Conservation (phyloP, 257 asterid species). For the Nicotiana attenuata region DNA sequence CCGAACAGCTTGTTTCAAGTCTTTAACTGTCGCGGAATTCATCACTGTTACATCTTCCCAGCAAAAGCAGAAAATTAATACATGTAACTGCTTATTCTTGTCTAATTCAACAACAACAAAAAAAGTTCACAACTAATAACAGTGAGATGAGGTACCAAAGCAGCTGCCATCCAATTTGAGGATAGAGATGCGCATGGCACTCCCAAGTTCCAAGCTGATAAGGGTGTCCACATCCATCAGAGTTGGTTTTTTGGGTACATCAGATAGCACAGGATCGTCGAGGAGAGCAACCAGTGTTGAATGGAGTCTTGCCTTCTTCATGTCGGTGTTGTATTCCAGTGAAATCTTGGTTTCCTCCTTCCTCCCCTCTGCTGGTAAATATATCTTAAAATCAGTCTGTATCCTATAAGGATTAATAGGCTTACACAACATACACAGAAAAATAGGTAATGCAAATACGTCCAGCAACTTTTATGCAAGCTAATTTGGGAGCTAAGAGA, state of each 20-base stretch:
- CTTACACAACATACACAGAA: not conserved
- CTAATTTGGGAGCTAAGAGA: not conserved
- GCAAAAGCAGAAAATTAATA: not conserved
- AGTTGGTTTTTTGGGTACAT: slow-evolving; percentile 70
- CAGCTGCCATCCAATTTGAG: slow-evolving; percentile 59
- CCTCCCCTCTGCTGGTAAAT: slow-evolving; percentile 15
- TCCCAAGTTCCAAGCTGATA: slow-evolving; percentile 84
- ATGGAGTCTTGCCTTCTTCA: slow-evolving; percentile 59
- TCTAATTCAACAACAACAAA: not conserved
- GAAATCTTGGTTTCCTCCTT: slow-evolving; percentile 31
- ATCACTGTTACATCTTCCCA: slow-evolving; percentile 57
- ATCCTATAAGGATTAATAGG: not conserved
- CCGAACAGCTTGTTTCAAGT: slow-evolving; percentile 64
- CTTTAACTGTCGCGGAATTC: slow-evolving; percentile 78
- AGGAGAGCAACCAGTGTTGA: slow-evolving; percentile 67
- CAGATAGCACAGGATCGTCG: slow-evolving; percentile 75
- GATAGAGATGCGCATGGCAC: slow-evolving; percentile 87
- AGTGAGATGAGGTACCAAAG: slow-evolving; percentile 37
- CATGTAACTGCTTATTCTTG: slow-evolving; percentile 24
- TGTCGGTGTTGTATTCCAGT: slow-evolving; percentile 52
- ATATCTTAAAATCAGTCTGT: not conserved
- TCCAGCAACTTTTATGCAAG: not conserved
- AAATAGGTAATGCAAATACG: not conserved
- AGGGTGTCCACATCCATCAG: slow-evolving; percentile 85
- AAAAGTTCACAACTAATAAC: slow-evolving; percentile 31